Conservation (phyloP, 306 rosid genomes). For the Senna tora region DNA sequence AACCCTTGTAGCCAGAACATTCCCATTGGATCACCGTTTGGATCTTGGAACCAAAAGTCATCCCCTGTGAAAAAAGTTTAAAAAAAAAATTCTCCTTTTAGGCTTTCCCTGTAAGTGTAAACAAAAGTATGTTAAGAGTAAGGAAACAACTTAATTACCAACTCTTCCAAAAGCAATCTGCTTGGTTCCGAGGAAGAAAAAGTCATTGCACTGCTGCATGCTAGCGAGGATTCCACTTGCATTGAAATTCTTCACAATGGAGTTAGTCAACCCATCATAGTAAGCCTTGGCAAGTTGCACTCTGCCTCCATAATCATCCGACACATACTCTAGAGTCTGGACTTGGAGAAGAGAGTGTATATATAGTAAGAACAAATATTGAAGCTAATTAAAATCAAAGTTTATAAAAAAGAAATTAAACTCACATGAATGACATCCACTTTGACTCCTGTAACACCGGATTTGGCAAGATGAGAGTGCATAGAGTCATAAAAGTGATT, state of each 20-base stretch:
- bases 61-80: constrained; percentile 56
- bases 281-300: constrained; percentile 85
- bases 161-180: constrained; percentile 79
- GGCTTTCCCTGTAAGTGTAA: not conserved
- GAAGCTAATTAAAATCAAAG: not conserved
- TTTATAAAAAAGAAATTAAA: not conserved
- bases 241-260: constrained; percentile 70
- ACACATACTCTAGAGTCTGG: constrained; percentile 72
- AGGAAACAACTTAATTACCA: constrained; percentile 56
- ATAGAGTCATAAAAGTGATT: constrained; percentile 65
- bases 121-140: not conserved
- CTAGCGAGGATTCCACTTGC: constrained; percentile 86
- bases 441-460: constrained; percentile 83
- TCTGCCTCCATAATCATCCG: constrained; percentile 83
- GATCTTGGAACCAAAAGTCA: constrained; percentile 97
- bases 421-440: constrained; percentile 86
- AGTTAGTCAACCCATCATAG: constrained; percentile 67
- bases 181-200: constrained; percentile 84
- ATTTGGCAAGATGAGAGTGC: constrained; percentile 81
- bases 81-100: not conserved
- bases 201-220: constrained; percentile 98
- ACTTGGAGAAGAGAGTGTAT: not conserved
- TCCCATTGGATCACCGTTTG: constrained; percentile 97
- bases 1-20: constrained; percentile 86
- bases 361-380: not conserved